A percentile compares a stretch with the other conserved stretches of the same genome.
These are phyloP conservation scores for Microdochium paspali DNA, from an alignment of 2,329 filamentous ascomycete species.

Conservation along the genomic window DNA sequence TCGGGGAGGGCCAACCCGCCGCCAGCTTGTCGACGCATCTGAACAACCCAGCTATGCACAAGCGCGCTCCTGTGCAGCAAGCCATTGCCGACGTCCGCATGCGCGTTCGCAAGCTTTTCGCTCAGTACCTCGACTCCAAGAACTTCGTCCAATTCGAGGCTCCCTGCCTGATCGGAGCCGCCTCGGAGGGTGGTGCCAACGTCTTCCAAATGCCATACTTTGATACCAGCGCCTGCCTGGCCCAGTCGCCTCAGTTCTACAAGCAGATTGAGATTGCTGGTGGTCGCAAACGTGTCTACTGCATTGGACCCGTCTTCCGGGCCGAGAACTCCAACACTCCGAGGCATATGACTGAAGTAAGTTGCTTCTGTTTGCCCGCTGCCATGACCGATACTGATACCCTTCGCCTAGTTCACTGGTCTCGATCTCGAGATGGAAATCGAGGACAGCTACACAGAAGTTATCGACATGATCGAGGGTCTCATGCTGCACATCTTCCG, in stretches of 20 bases:
- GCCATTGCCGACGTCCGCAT: constrained; percentile 52
- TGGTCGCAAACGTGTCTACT: constrained; percentile 67
- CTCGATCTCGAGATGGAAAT: constrained; percentile 90
- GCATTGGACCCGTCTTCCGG: constrained; percentile 73
- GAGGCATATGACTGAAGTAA: constrained; percentile 70
- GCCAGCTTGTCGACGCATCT: constrained; percentile 78
- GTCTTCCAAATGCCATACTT: constrained; percentile 92
- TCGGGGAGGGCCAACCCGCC: constrained; percentile 26
- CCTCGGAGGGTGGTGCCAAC: constrained; percentile 86
- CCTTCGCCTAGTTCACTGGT: constrained; percentile 55
- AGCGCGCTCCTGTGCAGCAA: constrained; percentile 83
- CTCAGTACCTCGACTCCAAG: constrained; percentile 65
- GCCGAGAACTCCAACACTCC: constrained; percentile 83
- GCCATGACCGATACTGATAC: constrained; percentile 1
- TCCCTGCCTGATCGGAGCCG: constrained; percentile 79
- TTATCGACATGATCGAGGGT: constrained; percentile 60
- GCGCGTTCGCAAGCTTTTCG: constrained; percentile 61
- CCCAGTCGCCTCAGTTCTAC: constrained; percentile 77
- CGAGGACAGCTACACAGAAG: constrained; percentile 67
- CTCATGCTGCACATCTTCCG: constrained; percentile 74
- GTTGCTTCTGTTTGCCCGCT: constrained; percentile 12
- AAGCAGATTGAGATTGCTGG: constrained; percentile 82
- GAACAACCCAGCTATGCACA: constrained; percentile 87
- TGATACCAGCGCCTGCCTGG: constrained; percentile 69
- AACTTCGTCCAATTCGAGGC: constrained; percentile 81